Percentiles rank a stretch among this genome's conserved stretches.
phyloP scores from a whole-genome alignment of 805 yeast genomes.

The Barnettozyma sucrosica region DNA sequence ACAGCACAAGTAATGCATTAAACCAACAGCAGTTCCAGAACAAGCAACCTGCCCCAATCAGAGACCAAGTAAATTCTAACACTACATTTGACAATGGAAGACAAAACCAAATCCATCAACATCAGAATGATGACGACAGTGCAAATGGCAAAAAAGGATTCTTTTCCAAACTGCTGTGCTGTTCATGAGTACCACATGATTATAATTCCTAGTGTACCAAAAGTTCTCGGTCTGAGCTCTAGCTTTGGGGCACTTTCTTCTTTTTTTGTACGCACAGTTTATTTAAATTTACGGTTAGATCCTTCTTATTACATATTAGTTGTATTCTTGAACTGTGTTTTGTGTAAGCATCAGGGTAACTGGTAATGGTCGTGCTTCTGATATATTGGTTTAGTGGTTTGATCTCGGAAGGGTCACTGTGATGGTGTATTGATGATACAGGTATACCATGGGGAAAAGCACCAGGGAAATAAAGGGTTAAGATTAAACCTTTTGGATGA shows the following conservation, averaged over 20 bases:
- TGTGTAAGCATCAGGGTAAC: no score
- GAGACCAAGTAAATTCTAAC: slow-evolving; percentile 24
- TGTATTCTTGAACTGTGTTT: background rate
- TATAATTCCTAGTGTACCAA: no score
- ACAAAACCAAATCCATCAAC: slow-evolving; percentile 15
- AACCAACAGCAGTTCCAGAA: slow-evolving; percentile 27
- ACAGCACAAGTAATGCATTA: slow-evolving; percentile 19
- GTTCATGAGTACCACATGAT: slow-evolving; percentile 8
- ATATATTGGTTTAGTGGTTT: no score
- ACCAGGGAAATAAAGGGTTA: no score
- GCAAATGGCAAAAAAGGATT: slow-evolving; percentile 20
- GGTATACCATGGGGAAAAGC: no score
- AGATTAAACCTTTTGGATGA: no score
- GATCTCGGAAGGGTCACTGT: no score
- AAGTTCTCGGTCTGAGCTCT: background rate
- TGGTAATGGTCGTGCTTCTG: no score
- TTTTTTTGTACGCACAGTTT: background rate
- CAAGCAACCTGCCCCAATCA: slow-evolving; percentile 27
- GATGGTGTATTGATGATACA: no score
- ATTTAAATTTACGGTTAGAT: background rate
- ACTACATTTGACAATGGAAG: slow-evolving; percentile 18
- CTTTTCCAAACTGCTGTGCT: slow-evolving; percentile 23
- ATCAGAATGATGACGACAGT: slow-evolving; percentile 15
- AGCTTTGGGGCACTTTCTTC: background rate
- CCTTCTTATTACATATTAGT: background rate